These are phyloP conservation scores for Suhomyces wounanorum DNA, from an alignment of 1,139 yeast species.

Conservation along the genomic window DNA sequence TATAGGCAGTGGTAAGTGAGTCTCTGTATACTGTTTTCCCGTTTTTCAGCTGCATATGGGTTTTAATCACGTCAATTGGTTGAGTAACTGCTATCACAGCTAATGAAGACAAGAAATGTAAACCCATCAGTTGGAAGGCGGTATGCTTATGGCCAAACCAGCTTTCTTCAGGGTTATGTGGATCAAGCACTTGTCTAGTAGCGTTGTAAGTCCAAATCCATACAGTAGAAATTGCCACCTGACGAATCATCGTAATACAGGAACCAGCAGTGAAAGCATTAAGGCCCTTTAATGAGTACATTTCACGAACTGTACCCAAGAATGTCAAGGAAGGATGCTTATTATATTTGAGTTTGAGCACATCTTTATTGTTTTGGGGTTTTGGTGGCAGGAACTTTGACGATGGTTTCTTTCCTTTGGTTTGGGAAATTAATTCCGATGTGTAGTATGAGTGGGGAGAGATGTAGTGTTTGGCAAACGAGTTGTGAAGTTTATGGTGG, in stretches of 20 bases:
- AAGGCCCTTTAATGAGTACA: constrained; percentile 73
- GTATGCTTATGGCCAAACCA: constrained; percentile 54
- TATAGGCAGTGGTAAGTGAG: constrained; percentile 70
- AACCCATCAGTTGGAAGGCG: constrained; percentile 45
- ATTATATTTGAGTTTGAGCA: constrained; percentile 43
- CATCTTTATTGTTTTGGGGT: constrained; percentile 25
- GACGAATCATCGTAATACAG: constrained; percentile 75
- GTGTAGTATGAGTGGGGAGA: constrained; percentile 50
- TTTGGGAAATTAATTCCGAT: constrained; percentile 35
- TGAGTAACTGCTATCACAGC: constrained; percentile 82
- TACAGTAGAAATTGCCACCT: constrained; percentile 74
- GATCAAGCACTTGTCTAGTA: constrained; percentile 67
- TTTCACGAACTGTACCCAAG: constrained; percentile 57
- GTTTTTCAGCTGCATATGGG: constrained; percentile 82
- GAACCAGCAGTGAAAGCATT: constrained; percentile 83
- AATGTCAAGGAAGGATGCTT: constrained; percentile 57
- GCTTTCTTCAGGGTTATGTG: constrained; percentile 46
- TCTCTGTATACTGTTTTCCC: constrained; percentile 65
- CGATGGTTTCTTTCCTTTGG: constrained; percentile 25
- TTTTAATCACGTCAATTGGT: constrained; percentile 87
- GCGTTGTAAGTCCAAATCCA: constrained; percentile 84
- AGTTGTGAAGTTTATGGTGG: constrained; percentile 30
- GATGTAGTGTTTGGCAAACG: constrained; percentile 39
- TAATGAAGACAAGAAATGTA: constrained; percentile 57
- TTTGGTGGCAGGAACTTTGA: constrained; percentile 28